Conservation (phyloP, 805 yeast genomes). For the Kazachstania psychrophila region DNA sequence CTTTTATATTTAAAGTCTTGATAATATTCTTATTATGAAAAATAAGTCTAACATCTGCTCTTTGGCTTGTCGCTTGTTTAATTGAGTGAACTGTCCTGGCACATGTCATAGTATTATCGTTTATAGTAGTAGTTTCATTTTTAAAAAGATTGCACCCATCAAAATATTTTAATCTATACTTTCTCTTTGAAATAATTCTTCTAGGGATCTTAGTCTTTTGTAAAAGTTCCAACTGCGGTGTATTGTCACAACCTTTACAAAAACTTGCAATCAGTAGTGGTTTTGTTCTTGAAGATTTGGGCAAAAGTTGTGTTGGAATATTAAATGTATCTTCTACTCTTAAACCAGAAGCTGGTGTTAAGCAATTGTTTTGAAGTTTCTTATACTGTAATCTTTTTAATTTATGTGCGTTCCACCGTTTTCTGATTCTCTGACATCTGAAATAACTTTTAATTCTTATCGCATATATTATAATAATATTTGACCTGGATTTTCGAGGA, state of each 20-base stretch:
- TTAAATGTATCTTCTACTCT: constrained; percentile 22
- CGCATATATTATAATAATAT: constrained; percentile 10
- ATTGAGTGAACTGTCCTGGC: constrained; percentile 19
- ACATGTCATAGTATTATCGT: constrained; percentile 9
- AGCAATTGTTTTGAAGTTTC: not conserved
- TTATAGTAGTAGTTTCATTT: constrained; percentile 1
- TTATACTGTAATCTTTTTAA: constrained; percentile 7
- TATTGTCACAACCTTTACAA: constrained; percentile 20
- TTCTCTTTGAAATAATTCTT: constrained; percentile 19
- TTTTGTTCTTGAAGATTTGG: constrained; percentile 12
- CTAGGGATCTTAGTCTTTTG: constrained; percentile 18
- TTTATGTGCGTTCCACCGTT: constrained; percentile 22
- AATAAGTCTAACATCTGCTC: constrained; percentile 26
- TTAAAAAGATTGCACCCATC: constrained; percentile 3
- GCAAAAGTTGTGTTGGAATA: constrained; percentile 15
- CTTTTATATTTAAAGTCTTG: constrained; percentile 11
- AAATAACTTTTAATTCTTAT: constrained; percentile 12
- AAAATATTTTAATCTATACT: constrained; percentile 18
- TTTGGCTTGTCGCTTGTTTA: constrained; percentile 14
- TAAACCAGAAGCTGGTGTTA: constrained; percentile 12
- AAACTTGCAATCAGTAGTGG: constrained; percentile 27
- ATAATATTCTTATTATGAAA: constrained; percentile 23
- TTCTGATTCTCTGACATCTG: constrained; percentile 12
- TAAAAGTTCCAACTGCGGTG: constrained; percentile 21
- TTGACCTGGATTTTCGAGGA: constrained; percentile 21